These are phyloP conservation scores for Cicer cuneatum DNA, from an alignment of 306 rosid genomes.

Conservation along the genomic window DNA sequence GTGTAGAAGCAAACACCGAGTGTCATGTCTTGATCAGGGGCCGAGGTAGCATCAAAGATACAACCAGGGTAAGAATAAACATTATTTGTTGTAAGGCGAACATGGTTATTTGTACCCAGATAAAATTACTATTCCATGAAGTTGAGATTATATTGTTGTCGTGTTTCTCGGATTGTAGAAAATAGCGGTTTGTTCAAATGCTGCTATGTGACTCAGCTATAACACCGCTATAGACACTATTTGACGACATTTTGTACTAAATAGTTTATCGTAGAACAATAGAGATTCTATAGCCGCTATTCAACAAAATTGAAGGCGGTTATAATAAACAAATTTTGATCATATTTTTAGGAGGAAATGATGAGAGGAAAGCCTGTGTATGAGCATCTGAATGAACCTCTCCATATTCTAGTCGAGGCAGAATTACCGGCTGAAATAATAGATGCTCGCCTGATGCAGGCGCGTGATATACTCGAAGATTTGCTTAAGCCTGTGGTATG, in stretches of 20 bases:
- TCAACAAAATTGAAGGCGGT: neutral
- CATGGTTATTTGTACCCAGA: slow-evolving; percentile 5
- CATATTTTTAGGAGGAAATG: slow-evolving; percentile 78
- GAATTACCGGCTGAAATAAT: slow-evolving; percentile 87
- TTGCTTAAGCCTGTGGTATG: slow-evolving; percentile 85
- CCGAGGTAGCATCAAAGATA: slow-evolving; percentile 98
- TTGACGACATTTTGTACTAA: too few relatives aligned
- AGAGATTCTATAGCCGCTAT: too few relatives aligned
- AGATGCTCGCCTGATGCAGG: slow-evolving; percentile 84
- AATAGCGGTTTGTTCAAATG: too few relatives aligned
- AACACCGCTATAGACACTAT: too few relatives aligned
- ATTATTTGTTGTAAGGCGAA: slow-evolving; percentile 21
- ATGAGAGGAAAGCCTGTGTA: slow-evolving; percentile 95
- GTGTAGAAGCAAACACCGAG: slow-evolving; percentile 92
- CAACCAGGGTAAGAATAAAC: slow-evolving; percentile 68
- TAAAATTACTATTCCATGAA: slow-evolving; percentile 33
- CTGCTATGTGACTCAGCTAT: too few relatives aligned
- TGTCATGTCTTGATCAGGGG: slow-evolving; percentile 99
- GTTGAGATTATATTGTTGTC: slow-evolving; percentile 19
- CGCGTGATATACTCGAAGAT: slow-evolving; percentile 78
- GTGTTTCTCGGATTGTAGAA: neutral
- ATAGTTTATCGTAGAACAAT: too few relatives aligned
- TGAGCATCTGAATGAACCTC: slow-evolving; percentile 93
- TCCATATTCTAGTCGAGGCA: slow-evolving; percentile 90
- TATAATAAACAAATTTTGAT: slow-evolving; percentile 25